Percentiles rank a stretch among this genome's conserved stretches.
Conservation (phyloP, 805 yeast species). For the Lipomyces orientalis region DNA sequence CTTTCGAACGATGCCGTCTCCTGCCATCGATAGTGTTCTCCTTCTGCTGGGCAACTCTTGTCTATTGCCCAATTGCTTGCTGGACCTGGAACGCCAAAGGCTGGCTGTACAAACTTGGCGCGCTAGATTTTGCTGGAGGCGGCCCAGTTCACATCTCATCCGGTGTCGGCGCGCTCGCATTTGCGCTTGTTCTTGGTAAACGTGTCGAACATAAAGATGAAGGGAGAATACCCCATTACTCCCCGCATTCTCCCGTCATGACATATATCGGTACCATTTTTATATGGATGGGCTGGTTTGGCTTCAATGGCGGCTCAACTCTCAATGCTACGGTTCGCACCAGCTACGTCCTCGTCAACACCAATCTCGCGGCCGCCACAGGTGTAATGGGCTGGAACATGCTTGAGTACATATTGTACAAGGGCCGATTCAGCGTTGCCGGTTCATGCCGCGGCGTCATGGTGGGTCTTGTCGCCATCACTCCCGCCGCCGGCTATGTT, state of each 20-base stretch:
- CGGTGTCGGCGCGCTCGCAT: slow-evolving; percentile 92
- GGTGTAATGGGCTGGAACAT: slow-evolving; percentile 96
- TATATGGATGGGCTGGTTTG: slow-evolving; percentile 98
- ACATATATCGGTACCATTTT: slow-evolving; percentile 93
- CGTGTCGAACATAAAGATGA: slow-evolving; percentile 59
- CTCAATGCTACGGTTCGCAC: slow-evolving; percentile 92
- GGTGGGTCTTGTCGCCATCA: slow-evolving; percentile 91
- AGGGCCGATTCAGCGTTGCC: slow-evolving; percentile 85
- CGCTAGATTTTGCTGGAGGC: slow-evolving; percentile 96
- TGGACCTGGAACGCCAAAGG: slow-evolving; percentile 98
- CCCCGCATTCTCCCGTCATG: slow-evolving; percentile 86
- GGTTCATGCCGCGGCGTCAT: slow-evolving; percentile 93
- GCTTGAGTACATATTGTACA: slow-evolving; percentile 71
- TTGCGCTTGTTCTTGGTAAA: slow-evolving; percentile 88
- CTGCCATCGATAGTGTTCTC: slow-evolving; percentile 95
- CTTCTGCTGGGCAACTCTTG: slow-evolving; percentile 92
- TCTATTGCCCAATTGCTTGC: slow-evolving; percentile 92
- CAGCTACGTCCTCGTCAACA: slow-evolving; percentile 90
- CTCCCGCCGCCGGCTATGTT: slow-evolving; percentile 96
- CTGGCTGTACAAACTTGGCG: slow-evolving; percentile 83
- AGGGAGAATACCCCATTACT: neutral
- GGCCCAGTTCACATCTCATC: slow-evolving; percentile 96
- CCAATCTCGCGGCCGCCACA: slow-evolving; percentile 89
- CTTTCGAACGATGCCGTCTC: slow-evolving; percentile 93
- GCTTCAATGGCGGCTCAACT: slow-evolving; percentile 97